Percentiles rank a stretch among this genome's conserved stretches.
Evolutionary conservation across 495 filamentous ascomycete genomes (phyloP).

Genomic region (Glutinoglossum americanum): DNA sequence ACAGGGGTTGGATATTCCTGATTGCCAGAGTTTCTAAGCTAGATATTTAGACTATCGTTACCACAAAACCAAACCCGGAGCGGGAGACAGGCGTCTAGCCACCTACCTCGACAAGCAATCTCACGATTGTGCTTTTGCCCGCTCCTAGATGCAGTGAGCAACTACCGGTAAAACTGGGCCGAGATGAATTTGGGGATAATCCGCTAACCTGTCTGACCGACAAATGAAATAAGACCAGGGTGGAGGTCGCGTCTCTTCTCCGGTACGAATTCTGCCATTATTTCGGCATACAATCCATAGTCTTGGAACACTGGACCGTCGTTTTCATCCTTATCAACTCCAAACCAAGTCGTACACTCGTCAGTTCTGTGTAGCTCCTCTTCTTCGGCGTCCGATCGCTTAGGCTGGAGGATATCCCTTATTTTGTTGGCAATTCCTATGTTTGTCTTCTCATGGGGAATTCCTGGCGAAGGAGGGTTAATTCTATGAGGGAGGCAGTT

Average conservation of each 20-base stretch:
- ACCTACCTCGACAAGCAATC: not conserved
- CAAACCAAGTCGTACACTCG: not conserved
- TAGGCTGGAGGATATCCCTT: not conserved
- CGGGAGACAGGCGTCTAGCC: too few relatives aligned
- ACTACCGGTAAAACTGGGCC: not conserved
- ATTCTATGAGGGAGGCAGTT: too few relatives aligned
- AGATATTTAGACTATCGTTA: too few relatives aligned
- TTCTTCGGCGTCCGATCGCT: not conserved
- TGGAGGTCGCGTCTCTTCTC: not conserved
- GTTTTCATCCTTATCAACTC: not conserved
- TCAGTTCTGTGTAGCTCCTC: not conserved
- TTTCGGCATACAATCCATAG: not conserved
- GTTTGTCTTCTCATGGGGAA: not conserved
- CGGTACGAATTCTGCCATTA: too few relatives aligned
- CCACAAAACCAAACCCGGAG: too few relatives aligned
- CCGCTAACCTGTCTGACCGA: not conserved
- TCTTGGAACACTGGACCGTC: not conserved
- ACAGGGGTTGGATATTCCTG: slow-evolving; percentile 4
- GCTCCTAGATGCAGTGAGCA: not conserved
- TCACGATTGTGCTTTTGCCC: not conserved
- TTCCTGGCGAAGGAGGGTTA: too few relatives aligned
- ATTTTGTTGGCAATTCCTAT: not conserved
- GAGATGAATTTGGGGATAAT: not conserved
- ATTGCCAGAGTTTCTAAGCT: not conserved
- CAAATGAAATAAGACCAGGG: not conserved